A percentile compares a stretch with the other conserved stretches of the same genome.
Conservation (phyloP, 2,329 filamentous ascomycete genomes). For the Hypoxylon sp. region DNA sequence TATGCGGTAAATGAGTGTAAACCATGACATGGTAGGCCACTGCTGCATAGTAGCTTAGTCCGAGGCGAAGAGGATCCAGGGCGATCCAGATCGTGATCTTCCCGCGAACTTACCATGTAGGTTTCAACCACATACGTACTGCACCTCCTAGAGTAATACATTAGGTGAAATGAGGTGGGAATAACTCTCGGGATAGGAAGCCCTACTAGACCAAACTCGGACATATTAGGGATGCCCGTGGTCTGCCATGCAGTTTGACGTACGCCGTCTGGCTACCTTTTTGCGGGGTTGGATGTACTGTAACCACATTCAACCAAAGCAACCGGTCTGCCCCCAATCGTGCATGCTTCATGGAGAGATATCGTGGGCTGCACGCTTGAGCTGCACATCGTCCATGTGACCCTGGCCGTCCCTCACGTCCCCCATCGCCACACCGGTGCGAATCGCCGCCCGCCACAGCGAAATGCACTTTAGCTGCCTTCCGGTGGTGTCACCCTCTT, state of each 20-base stretch:
- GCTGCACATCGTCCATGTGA: constrained; percentile 45
- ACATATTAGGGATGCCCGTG: constrained; percentile 24
- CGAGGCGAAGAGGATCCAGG: constrained; percentile 20
- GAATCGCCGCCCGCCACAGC: constrained; percentile 41
- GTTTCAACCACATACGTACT: constrained; percentile 23
- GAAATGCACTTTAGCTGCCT: constrained; percentile 19
- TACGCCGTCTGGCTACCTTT: constrained; percentile 36
- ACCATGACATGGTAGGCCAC: constrained; percentile 34
- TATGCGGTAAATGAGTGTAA: constrained; percentile 38
- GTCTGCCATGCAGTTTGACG: constrained; percentile 45
- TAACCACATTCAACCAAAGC: constrained; percentile 37
- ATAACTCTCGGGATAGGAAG: constrained; percentile 21
- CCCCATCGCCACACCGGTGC: constrained; percentile 43
- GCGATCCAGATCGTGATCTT: constrained; percentile 34
- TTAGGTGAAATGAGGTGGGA: constrained; percentile 32
- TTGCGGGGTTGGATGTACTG: constrained; percentile 44
- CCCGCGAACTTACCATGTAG: constrained; percentile 21
- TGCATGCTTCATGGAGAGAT: constrained; percentile 33
- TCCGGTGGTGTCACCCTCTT: constrained; percentile 35
- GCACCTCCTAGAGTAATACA: constrained; percentile 20
- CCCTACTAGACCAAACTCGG: constrained; percentile 35
- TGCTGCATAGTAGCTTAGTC: no score
- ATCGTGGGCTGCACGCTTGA: constrained; percentile 23
- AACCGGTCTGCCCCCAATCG: constrained; percentile 28
- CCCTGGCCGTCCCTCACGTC: constrained; percentile 31